Conservation (phyloP, 352 stramenopile genomes). For the Phytophthora lateralis region DNA sequence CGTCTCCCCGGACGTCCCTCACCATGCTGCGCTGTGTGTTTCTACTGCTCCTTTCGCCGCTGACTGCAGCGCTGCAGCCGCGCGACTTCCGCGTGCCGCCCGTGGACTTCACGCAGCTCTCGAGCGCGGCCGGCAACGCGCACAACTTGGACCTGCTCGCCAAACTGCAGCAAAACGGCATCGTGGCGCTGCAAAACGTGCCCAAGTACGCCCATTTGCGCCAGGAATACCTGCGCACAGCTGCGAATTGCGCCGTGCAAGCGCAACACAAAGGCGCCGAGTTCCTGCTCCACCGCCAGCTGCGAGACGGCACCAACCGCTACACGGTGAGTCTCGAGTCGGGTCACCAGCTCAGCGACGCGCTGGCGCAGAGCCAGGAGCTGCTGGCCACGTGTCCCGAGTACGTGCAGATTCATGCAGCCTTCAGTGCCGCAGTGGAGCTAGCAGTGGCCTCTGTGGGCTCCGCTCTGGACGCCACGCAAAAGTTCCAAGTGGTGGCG, state of each 20-base stretch:
- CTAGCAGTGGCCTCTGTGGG: slow-evolving; percentile 60
- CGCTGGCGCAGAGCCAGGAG: slow-evolving; percentile 37
- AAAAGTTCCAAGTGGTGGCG: slow-evolving; percentile 49
- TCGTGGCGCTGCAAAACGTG: slow-evolving; percentile 80
- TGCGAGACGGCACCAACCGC: slow-evolving; percentile 73
- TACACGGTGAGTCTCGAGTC: slow-evolving; percentile 79
- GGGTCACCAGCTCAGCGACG: slow-evolving; percentile 44
- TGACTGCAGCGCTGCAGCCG: slow-evolving; percentile 29
- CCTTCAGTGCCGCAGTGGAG: slow-evolving; percentile 65
- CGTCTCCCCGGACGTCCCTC: slow-evolving; percentile 24
- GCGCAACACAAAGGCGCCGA: slow-evolving; percentile 53
- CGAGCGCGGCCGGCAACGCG: slow-evolving; percentile 28
- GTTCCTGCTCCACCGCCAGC: slow-evolving; percentile 69
- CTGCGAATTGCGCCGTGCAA: slow-evolving; percentile 60
- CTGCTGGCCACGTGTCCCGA: slow-evolving; percentile 56
- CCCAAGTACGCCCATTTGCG: slow-evolving; percentile 57
- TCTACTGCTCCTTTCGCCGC: slow-evolving; percentile 23
- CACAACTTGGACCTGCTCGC: slow-evolving; percentile 48
- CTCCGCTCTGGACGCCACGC: slow-evolving; percentile 58
- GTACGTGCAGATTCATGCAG: slow-evolving; percentile 55
- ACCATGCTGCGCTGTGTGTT: slow-evolving; percentile 30
- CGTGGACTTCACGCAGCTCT: slow-evolving; percentile 63
- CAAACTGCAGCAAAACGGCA: slow-evolving; percentile 68
- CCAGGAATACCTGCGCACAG: slow-evolving; percentile 58
- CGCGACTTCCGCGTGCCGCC: slow-evolving; percentile 55